Evolutionary conservation across 2,329 filamentous ascomycete species (phyloP), one percentile per base, ranked within the genome.

Genomic region (Xylaria sp.): DNA sequence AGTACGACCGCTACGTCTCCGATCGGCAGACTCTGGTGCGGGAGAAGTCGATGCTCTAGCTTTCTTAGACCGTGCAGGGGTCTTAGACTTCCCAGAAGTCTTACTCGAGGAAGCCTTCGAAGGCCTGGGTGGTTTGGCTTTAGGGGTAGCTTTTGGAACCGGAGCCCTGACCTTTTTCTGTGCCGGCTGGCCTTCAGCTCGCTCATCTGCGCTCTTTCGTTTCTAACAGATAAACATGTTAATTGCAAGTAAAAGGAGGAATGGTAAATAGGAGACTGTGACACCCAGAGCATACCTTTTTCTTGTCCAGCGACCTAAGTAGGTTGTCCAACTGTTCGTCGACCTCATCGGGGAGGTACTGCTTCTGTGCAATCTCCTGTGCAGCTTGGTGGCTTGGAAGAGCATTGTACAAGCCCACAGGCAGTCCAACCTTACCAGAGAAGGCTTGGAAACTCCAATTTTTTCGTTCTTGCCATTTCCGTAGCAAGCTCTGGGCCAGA

Each of bases 371-470:
- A 76, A 97, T 94, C 75, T 93, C 89, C 76, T 96, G 92, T 0
- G 94, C 94, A 58, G 90, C 87, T 35, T 91, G 88, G 75, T 97
- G 94, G 69, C 88, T 93, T 23, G 90, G 87, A 71, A 98, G 86
- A 3, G 89, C 85, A 18, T 87, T 86, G 79, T 96, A 98, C 18
- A 98, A 85, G 1, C 92, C 92, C 32, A 88, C 87, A 0, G 96
- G 94, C 67, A 98, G 82, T 18, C 92, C 90, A 68, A 96, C 87
- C 80, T 97, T 97, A 51, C 88, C 90, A 0, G 94, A 89, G 79
- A 91, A 97, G 1, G 92, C 91, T 77, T 96, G 92, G 77, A 98
- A 91, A 50, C 88, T 91, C 91, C 95, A 98, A 50, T 90, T 91
- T 77, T 92, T 93, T 73, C 91, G 87, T 71, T 97, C 94, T 78